A percentile compares a stretch with the other conserved stretches of the same genome.
These are phyloP conservation scores for Canna indica DNA, from an alignment of 176 grass and related monocot species.

Conservation along the genomic window DNA sequence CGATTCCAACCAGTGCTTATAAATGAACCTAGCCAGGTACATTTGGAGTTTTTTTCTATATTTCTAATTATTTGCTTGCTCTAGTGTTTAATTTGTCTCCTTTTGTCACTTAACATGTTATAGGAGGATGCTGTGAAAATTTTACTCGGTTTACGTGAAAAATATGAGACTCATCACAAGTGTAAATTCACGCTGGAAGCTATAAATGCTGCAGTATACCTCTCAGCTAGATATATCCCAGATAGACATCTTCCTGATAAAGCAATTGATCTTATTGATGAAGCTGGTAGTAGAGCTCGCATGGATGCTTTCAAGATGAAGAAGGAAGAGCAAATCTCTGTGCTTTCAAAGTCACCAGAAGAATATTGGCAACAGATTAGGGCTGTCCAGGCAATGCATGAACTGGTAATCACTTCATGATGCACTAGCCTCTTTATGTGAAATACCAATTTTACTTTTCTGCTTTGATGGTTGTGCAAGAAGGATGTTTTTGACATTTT, in stretches of 20 bases:
- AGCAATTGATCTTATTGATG: slow-evolving; percentile 97
- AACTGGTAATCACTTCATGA: slow-evolving; percentile 44
- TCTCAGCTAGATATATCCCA: slow-evolving; percentile 87
- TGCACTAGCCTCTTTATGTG: neutral
- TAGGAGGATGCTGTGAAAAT: slow-evolving; percentile 95
- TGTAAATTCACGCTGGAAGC: slow-evolving; percentile 84
- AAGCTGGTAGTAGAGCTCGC: slow-evolving; percentile 86
- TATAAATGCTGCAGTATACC: slow-evolving; percentile 87
- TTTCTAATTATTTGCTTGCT: neutral
- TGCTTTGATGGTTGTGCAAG: neutral
- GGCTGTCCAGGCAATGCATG: slow-evolving; percentile 87
- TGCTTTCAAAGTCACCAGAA: slow-evolving; percentile 77
- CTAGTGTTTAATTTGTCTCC: neutral
- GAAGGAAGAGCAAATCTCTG: slow-evolving; percentile 65
- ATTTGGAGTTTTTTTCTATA: neutral
- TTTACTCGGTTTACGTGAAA: slow-evolving; percentile 67
- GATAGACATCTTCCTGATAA: slow-evolving; percentile 96
- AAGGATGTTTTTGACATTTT: neutral
- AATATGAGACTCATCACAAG: slow-evolving; percentile 84
- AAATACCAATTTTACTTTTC: neutral
- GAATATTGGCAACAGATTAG: slow-evolving; percentile 96
- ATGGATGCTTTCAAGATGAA: slow-evolving; percentile 96
- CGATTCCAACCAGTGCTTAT: slow-evolving; percentile 84
- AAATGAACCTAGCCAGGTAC: slow-evolving; percentile 85
- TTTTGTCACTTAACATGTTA: neutral